Conservation (phyloP, 805 yeast species). For the Lipomyces sp. region DNA sequence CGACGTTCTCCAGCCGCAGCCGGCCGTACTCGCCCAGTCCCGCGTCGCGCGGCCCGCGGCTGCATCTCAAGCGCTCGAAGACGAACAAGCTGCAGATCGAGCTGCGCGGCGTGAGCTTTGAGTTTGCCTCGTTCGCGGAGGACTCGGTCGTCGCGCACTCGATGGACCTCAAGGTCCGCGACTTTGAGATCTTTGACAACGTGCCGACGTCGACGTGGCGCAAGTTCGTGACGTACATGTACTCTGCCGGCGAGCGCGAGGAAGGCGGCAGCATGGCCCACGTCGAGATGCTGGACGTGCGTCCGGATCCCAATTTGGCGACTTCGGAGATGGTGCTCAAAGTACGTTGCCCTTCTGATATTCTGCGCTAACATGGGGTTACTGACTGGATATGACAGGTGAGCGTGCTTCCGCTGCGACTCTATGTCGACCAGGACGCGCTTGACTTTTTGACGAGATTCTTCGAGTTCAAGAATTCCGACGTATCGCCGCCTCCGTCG, state of each 20-base stretch:
- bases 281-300: constrained; percentile 52
- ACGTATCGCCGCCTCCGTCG: constrained; percentile 7
- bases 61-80: constrained; percentile 63
- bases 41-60: constrained; percentile 34
- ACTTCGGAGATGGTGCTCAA: constrained; percentile 63
- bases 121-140: constrained; percentile 47
- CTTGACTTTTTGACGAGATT: constrained; percentile 78
- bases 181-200: constrained; percentile 66
- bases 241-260: constrained; percentile 68
- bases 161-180: constrained; percentile 50
- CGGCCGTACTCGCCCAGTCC: constrained; percentile 5
- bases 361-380: background rate
- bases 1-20: constrained; percentile 10
- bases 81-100: constrained; percentile 58
- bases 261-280: constrained; percentile 61
- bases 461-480: constrained; percentile 71
- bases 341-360: constrained; percentile 34
- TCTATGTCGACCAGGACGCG: constrained; percentile 92
- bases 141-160: constrained; percentile 33
- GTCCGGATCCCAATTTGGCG: constrained; percentile 62
- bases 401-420: constrained; percentile 63
- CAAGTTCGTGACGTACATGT: constrained; percentile 67
- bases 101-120: constrained; percentile 50
- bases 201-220: constrained; percentile 90
- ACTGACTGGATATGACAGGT: constrained; percentile 19